Conservation (phyloP, 2,329 filamentous ascomycete species). For the Trichophyton simii region DNA sequence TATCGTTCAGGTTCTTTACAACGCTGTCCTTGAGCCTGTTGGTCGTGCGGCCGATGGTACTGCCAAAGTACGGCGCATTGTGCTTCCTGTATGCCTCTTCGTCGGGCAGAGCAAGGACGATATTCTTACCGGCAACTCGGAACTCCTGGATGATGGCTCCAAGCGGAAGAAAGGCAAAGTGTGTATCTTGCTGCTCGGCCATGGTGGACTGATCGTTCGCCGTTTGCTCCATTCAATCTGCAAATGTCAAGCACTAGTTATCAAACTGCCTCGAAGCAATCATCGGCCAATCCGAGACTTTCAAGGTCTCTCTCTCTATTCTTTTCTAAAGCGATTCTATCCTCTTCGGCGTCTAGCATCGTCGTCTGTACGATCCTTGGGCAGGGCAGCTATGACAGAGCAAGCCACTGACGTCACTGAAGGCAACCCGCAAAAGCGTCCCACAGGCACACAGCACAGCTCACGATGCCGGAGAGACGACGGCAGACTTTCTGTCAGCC, state of each 20-base stretch:
- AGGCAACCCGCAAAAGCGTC: too few species aligned
- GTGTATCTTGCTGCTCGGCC: conserved; percentile 18
- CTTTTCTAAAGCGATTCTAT: too few species aligned
- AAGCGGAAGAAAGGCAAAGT: conserved; percentile 35
- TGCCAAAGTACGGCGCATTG: conserved; percentile 75
- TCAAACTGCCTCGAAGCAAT: too few species aligned
- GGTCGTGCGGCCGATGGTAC: conserved; percentile 73
- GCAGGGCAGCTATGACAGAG: too few species aligned
- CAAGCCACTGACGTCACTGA: too few species aligned
- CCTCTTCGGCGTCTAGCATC: too few species aligned
- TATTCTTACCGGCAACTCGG: conserved; percentile 63
- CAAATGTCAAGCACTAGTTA: too few species aligned
- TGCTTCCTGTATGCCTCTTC: conserved; percentile 61
- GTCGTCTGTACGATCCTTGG: too few species aligned
- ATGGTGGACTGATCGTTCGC: neutral
- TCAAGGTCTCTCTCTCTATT: too few species aligned
- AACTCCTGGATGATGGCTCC: conserved; percentile 53
- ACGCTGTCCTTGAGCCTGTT: conserved; percentile 67
- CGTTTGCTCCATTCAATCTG: neutral
- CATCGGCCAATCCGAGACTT: too few species aligned
- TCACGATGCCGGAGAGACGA: too few species aligned
- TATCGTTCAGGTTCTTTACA: conserved; percentile 59
- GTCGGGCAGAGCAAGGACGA: conserved; percentile 74
- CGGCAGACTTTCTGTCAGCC: neutral
- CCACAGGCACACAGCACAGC: too few species aligned